Percentiles rank a stretch among this genome's conserved stretches.
Evolutionary conservation across 441 rosid genomes (phyloP).

Genomic region (Raphanus hybrid): DNA sequence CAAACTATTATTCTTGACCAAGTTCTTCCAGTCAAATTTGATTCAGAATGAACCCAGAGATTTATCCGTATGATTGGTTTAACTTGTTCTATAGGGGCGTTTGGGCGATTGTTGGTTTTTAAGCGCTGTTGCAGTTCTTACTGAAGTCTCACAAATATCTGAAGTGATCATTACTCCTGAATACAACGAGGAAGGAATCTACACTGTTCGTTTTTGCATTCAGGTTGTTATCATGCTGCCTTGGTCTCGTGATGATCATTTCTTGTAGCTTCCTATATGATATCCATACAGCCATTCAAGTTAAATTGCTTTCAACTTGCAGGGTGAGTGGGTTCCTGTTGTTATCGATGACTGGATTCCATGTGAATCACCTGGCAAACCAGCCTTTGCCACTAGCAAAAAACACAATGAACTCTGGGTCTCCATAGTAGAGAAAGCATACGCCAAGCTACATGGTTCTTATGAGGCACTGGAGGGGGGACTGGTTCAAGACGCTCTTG

Average conservation of each 20-base stretch:
- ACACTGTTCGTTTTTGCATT: conserved; percentile 99
- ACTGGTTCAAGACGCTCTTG: conserved; percentile 99
- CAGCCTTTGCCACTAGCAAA: conserved; percentile 99
- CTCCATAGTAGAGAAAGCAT: conserved; percentile 96
- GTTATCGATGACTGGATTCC: conserved; percentile 99
- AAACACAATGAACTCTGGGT: conserved; percentile 98
- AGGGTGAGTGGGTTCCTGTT: conserved; percentile 99
- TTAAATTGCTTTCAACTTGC: conserved; percentile 39
- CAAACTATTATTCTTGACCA: conserved; percentile 15
- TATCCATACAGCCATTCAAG: neutral
- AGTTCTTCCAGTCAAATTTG: conserved; percentile 11
- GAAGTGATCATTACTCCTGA: conserved; percentile 98
- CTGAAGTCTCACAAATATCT: conserved; percentile 95
- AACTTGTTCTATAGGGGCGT: conserved; percentile 74
- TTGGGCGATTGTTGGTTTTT: conserved; percentile 99
- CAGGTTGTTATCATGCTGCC: conserved; percentile 64
- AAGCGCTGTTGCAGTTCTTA: conserved; percentile 96
- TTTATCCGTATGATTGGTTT: conserved; percentile 25
- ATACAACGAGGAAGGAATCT: conserved; percentile 99
- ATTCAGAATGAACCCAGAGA: conserved; percentile 4
- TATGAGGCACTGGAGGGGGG: conserved; percentile 99
- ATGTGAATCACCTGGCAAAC: conserved; percentile 94
- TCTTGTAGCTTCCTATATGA: conserved; percentile 25
- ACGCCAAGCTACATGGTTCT: conserved; percentile 99
- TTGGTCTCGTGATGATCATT: conserved; percentile 23